phyloP scores from a whole-genome alignment of 2,329 filamentous ascomycete genomes.

The Periconia macrospinosa region DNA sequence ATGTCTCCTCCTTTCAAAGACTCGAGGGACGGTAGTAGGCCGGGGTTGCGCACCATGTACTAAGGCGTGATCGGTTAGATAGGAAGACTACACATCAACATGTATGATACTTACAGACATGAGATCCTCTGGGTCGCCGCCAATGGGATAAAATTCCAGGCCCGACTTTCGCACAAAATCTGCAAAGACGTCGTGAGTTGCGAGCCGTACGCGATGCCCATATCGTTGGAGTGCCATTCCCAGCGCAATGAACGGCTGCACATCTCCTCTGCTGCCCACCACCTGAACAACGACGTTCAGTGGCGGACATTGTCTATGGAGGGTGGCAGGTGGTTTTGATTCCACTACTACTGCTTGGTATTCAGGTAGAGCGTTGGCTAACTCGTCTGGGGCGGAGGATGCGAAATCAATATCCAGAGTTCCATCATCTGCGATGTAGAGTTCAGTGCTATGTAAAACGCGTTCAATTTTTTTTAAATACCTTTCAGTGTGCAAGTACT shows the following conservation, averaged over 20 bases:
- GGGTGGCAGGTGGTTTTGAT: background rate
- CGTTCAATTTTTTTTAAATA: no score
- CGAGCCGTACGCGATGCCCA: constrained; percentile 32
- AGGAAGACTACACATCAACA: background rate
- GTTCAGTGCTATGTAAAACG: background rate
- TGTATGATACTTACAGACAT: constrained; percentile 44
- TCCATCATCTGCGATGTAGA: constrained; percentile 18
- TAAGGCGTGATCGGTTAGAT: background rate
- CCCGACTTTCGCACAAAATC: constrained; percentile 17
- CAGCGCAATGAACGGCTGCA: constrained; percentile 63
- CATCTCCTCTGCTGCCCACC: constrained; percentile 57
- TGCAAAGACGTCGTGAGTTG: constrained; percentile 25
- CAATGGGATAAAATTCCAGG: constrained; percentile 40
- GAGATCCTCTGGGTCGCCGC: constrained; percentile 40
- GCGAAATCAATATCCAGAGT: constrained; percentile 29
- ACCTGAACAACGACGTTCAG: constrained; percentile 61
- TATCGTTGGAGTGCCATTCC: constrained; percentile 50
- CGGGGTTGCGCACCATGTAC: constrained; percentile 54
- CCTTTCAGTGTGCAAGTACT: background rate
- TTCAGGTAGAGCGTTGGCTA: constrained; percentile 21
- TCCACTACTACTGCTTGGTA: background rate
- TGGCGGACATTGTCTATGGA: background rate
- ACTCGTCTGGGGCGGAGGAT: constrained; percentile 19
- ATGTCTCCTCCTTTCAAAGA: constrained; percentile 31
- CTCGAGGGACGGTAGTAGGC: constrained; percentile 34